These are phyloP conservation scores for Balakata baccata DNA, from an alignment of 345 rosid genomes.

Conservation along the genomic window DNA sequence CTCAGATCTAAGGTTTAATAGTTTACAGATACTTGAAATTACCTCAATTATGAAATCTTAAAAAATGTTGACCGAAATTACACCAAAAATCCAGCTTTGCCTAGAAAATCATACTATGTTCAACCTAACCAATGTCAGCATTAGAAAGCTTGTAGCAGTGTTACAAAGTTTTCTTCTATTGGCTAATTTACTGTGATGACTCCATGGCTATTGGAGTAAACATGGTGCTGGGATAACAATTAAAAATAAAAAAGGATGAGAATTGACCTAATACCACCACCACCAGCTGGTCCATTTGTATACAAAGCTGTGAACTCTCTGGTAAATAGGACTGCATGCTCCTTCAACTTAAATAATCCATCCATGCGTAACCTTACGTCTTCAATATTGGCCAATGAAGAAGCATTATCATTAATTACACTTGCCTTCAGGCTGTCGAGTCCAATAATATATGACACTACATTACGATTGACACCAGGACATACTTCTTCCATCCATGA, in stretches of 20 bases:
- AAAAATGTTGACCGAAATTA: not conserved
- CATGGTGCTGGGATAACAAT: not conserved
- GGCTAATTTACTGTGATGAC: not conserved
- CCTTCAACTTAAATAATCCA: conserved; percentile 67
- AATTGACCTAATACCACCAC: conserved; percentile 87
- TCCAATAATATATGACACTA: conserved; percentile 74
- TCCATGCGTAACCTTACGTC: conserved; percentile 86
- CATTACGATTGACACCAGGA: conserved; percentile 45
- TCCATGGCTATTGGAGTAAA: not conserved
- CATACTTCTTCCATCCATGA: conserved; percentile 85
- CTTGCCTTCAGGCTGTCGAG: conserved; percentile 78
- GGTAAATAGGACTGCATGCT: conserved; percentile 58
- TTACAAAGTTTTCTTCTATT: not conserved
- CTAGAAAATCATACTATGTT: not conserved
- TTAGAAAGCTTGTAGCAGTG: not conserved
- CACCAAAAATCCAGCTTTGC: not conserved
- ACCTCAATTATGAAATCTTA: not conserved
- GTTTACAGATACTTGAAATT: not conserved
- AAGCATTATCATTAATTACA: conserved; percentile 25
- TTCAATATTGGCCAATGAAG: conserved; percentile 25
- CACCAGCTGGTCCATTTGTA: conserved; percentile 96
- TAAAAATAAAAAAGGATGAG: not conserved
- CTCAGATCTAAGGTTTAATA: not conserved
- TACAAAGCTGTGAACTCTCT: conserved; percentile 77
- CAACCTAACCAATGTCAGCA: not conserved